phyloP scores from a whole-genome alignment of 805 yeast species.

The Myxozyma monticola region DNA sequence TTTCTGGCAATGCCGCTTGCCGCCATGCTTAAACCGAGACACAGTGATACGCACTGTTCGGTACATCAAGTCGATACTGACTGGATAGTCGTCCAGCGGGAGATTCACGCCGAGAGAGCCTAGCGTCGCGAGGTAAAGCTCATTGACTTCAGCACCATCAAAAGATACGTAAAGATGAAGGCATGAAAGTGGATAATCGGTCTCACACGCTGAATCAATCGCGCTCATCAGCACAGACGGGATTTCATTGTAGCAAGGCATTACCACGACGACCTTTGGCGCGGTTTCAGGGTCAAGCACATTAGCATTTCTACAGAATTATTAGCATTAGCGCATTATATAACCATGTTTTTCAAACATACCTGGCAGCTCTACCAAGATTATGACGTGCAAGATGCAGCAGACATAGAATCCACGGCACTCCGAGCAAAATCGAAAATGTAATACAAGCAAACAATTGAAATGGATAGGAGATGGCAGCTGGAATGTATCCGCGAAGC shows the following conservation, averaged over 20 bases:
- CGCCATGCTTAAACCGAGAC: constrained; percentile 27
- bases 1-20: constrained; percentile 29
- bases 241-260: constrained; percentile 28
- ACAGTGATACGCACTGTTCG: constrained; percentile 22
- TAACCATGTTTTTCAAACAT: background rate
- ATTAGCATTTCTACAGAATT: constrained; percentile 1
- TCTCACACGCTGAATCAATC: constrained; percentile 24
- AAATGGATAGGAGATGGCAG: background rate
- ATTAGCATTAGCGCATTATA: background rate
- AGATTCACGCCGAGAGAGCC: constrained; percentile 16
- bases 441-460: constrained; percentile 23
- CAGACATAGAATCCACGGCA: constrained; percentile 24
- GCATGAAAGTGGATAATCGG: constrained; percentile 20
- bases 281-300: constrained; percentile 12
- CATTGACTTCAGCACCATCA: constrained; percentile 26
- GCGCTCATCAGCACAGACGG: constrained; percentile 24
- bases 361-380: constrained; percentile 15
- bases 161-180: constrained; percentile 26
- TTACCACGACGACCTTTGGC: constrained; percentile 27
- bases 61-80: constrained; percentile 18
- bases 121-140: constrained; percentile 22
- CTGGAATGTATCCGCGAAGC: constrained; percentile 20
- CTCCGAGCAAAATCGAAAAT: constrained; percentile 12
- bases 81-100: constrained; percentile 19
- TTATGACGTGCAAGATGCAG: constrained; percentile 15